Evolutionary conservation across 2,329 filamentous ascomycete species (phyloP).

Genomic region (Pseudogymnoascus sp.): DNA sequence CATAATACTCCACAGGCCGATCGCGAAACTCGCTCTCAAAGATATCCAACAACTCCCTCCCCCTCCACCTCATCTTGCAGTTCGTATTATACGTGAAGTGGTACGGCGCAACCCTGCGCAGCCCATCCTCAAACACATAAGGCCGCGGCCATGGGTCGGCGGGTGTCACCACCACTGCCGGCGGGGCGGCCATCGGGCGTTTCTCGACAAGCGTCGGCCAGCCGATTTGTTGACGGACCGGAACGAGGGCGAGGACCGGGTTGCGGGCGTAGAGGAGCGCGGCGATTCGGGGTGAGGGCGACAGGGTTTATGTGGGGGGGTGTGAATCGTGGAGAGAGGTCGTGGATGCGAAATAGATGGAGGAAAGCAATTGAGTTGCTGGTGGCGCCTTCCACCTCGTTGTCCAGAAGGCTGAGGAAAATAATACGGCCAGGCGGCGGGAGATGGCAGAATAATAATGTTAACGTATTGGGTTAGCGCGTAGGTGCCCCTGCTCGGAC

Average conservation of each 20-base stretch:
- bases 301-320: conserved; percentile 27
- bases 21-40: conserved; percentile 91
- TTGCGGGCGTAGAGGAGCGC: conserved; percentile 41
- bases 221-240: conserved; percentile 21
- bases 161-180: conserved; percentile 42
- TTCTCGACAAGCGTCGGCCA: conserved; percentile 28
- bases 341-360: not conserved
- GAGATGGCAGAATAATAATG: not conserved
- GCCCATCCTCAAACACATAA: conserved; percentile 74
- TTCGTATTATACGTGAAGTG: conserved; percentile 91
- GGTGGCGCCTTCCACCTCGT: not conserved
- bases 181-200: conserved; percentile 34
- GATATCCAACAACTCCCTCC: conserved; percentile 70
- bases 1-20: conserved; percentile 77
- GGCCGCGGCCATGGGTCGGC: conserved; percentile 52
- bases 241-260: conserved; percentile 36
- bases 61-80: conserved; percentile 90
- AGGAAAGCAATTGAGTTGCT: not conserved
- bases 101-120: conserved; percentile 79
- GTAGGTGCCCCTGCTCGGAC: not conserved
- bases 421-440: not conserved
- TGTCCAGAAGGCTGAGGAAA: conserved; percentile 1
- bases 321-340: not conserved
- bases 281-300: conserved; percentile 42
- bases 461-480: not conserved